A percentile compares a stretch with the other conserved stretches of the same genome.
phyloP scores from a whole-genome alignment of 306 rosid species.

The Adenanthera pavonina region DNA sequence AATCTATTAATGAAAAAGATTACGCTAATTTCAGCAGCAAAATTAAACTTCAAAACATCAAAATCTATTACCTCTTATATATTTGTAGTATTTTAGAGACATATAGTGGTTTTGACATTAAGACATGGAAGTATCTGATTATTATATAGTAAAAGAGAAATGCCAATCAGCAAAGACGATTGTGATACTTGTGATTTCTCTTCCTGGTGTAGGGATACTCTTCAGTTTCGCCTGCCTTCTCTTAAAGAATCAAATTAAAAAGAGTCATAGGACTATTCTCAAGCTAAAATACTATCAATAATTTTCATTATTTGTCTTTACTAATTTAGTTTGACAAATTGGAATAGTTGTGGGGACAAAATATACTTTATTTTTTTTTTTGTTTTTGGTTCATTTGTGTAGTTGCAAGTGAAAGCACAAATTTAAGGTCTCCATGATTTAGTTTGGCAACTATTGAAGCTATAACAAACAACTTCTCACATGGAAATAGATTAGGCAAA shows the following conservation, averaged over 20 bases:
- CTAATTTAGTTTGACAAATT: too few species aligned
- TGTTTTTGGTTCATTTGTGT: too few species aligned
- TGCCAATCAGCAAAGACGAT: not conserved
- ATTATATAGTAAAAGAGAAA: not conserved
- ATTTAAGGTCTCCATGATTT: not conserved
- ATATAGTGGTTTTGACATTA: too few species aligned
- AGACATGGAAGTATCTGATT: too few species aligned
- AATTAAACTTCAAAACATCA: too few species aligned
- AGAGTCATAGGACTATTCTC: conserved; percentile 3
- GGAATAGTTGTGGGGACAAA: too few species aligned
- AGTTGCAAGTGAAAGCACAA: conserved; percentile 19
- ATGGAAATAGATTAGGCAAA: not conserved
- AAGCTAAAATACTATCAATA: conserved; percentile 4
- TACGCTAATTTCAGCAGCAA: too few species aligned
- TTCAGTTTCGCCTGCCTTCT: not conserved
- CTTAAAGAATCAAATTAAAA: not conserved
- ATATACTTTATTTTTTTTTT: too few species aligned
- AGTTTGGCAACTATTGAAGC: not conserved
- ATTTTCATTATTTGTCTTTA: too few species aligned
- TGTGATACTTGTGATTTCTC: not conserved
- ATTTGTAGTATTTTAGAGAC: too few species aligned
- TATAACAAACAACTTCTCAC: not conserved
- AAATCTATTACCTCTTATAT: too few species aligned
- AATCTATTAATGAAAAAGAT: too few species aligned
- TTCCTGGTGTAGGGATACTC: not conserved